These are phyloP conservation scores for Tephrocybe rancida DNA, from an alignment of 768 basidiomycete species.

Conservation along the genomic window DNA sequence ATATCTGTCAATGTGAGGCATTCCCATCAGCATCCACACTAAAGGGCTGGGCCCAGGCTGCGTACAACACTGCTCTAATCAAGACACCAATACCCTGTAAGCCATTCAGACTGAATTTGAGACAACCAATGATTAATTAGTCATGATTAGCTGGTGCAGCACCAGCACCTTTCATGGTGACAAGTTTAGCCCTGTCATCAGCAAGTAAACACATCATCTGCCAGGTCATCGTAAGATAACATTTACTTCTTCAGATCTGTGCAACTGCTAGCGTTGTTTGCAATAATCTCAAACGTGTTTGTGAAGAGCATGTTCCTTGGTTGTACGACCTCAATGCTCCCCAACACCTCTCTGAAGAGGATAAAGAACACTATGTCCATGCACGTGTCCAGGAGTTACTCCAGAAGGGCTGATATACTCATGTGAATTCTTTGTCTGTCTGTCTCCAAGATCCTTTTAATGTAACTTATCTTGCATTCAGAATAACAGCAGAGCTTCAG, in stretches of 20 bases:
- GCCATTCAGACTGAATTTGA: background rate
- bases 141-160: too few species aligned
- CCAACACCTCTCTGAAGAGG: background rate
- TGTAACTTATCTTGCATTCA: background rate
- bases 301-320: background rate
- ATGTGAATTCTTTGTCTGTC: background rate
- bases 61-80: background rate
- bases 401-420: background rate
- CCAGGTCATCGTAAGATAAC: background rate
- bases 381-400: background rate
- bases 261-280: background rate
- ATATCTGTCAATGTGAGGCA: too few species aligned
- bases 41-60: background rate
- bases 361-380: background rate
- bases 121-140: background rate
- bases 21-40: background rate
- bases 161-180: background rate
- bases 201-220: background rate
- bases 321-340: background rate
- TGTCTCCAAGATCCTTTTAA: background rate
- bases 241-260: background rate
- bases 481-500: background rate
- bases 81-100: background rate
- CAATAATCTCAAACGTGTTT: background rate
- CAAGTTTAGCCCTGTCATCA: background rate